Base-by-base conservation (phyloP, 345 rosid species). In the Psidium guajava region DNA sequence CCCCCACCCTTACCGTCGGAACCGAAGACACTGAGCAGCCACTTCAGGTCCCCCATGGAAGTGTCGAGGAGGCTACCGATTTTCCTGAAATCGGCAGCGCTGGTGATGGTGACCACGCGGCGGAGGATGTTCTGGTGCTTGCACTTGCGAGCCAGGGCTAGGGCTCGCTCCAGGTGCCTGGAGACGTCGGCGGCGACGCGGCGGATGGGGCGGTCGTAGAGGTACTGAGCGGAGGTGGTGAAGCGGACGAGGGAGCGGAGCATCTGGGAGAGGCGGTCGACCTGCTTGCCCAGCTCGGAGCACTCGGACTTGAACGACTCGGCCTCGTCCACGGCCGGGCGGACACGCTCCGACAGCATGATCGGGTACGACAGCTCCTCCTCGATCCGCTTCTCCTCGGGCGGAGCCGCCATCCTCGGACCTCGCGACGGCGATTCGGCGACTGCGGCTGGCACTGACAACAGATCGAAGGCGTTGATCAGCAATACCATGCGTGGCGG, bases 221-320 rank as follows among this genome's bases (percentile, higher is more conserved):
- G 55, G 24, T 84, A 73, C 82, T 32, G 82, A 47, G 82, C 56
- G 75, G 88, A 58, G 86, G 88, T 47, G 53, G 92, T 86, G 69
- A 91, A 90, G 12, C 98, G 94, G 80, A 91, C 93, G 25, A 92
- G 88, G 24, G 88, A 82, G 12, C 96, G 91, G 22, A 94, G 96
- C 94, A 91, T 94, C 51, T 94, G 94, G 49, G 93, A 85, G n/a
- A 96, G 93, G 85, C 91, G 88, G 87, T 92, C 95, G 40, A 90
- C 94, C 82, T 90, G 95, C 80, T 87, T 92, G 1, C 92, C 94
- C 11, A 94, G 92, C 74, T 89, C 93, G 7, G 86, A 85, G 83
- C 96, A 92, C 85, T 96, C 98, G 32, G 69, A 47, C 81, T 92
- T 94, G 82, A 90, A 91, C 25, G 92, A 92, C 64, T 90, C 89